Conservation (phyloP, 2,329 filamentous ascomycete genomes). For the Fusarium agapanthi region DNA sequence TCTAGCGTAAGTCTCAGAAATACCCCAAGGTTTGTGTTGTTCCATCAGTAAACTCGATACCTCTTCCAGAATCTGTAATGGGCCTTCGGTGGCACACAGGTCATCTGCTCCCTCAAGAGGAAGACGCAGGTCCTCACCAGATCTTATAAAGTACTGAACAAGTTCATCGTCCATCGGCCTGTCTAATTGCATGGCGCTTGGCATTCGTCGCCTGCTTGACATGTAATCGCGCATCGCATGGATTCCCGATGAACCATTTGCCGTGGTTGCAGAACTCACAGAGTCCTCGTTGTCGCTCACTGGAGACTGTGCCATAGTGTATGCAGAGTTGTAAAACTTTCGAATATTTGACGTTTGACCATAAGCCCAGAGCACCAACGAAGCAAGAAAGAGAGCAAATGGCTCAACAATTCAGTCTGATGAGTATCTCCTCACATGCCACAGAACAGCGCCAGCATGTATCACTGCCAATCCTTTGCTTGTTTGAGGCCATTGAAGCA, state of each 20-base stretch:
- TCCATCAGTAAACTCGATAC: not conserved
- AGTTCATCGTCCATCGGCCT: not conserved
- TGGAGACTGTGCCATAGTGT: not conserved
- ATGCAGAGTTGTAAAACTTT: not conserved
- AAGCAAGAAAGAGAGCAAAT: not conserved
- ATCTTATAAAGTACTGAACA: not conserved
- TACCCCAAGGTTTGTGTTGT: not conserved
- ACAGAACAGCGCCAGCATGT: not conserved
- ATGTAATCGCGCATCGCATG: not conserved
- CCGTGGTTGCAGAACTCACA: fast-evolving
- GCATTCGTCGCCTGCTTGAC: not conserved
- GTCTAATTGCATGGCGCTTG: not conserved
- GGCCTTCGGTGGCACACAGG: not conserved
- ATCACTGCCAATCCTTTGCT: not conserved
- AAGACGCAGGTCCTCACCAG: not conserved
- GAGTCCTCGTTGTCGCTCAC: not conserved
- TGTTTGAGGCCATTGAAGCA: not conserved
- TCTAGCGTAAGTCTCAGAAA: not conserved
- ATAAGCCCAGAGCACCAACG: not conserved
- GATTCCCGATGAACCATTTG: not conserved
- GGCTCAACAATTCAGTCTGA: not conserved
- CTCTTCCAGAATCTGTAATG: not conserved
- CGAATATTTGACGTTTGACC: not conserved
- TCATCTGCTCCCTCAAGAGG: not conserved
- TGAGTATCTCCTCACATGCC: not conserved